Percentiles rank a stretch among this genome's conserved stretches.
These are phyloP conservation scores for Lepidium campestre DNA, from an alignment of 441 rosid species.

Conservation along the genomic window DNA sequence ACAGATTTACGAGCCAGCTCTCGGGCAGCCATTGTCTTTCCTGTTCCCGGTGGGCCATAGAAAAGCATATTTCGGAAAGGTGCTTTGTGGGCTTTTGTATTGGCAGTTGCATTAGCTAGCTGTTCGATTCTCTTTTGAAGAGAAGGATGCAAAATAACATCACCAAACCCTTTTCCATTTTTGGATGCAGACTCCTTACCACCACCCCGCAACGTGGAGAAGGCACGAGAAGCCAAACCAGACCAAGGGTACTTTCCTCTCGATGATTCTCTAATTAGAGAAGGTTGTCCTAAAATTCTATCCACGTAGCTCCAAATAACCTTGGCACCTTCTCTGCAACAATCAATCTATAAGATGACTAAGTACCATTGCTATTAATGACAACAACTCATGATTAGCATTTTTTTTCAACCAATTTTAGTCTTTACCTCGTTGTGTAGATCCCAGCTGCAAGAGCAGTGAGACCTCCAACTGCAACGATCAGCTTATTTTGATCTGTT, in stretches of 20 bases:
- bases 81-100: constrained; percentile 88
- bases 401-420: not conserved
- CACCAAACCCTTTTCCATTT: constrained; percentile 77
- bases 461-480: constrained; percentile 87
- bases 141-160: constrained; percentile 82
- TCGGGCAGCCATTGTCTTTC: constrained; percentile 98
- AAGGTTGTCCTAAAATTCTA: constrained; percentile 94
- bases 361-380: not conserved
- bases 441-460: constrained; percentile 99
- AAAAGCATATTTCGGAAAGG: constrained; percentile 93
- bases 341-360: constrained; percentile 8
- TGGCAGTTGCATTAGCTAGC: constrained; percentile 84
- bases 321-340: constrained; percentile 87
- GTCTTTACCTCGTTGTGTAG: constrained; percentile 81
- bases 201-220: constrained; percentile 37
- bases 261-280: constrained; percentile 91
- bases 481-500: constrained; percentile 88
- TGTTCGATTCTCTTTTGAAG: constrained; percentile 79
- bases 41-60: constrained; percentile 99
- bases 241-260: constrained; percentile 98
- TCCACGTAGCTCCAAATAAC: constrained; percentile 97
- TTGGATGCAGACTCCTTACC: constrained; percentile 34
- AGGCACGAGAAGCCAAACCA: constrained; percentile 46
- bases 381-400: not conserved
- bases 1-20: constrained; percentile 86